These are phyloP conservation scores for Fomitiporia mediterranea DNA, from an alignment of 1,284 basidiomycete genomes.

Conservation along the genomic window DNA sequence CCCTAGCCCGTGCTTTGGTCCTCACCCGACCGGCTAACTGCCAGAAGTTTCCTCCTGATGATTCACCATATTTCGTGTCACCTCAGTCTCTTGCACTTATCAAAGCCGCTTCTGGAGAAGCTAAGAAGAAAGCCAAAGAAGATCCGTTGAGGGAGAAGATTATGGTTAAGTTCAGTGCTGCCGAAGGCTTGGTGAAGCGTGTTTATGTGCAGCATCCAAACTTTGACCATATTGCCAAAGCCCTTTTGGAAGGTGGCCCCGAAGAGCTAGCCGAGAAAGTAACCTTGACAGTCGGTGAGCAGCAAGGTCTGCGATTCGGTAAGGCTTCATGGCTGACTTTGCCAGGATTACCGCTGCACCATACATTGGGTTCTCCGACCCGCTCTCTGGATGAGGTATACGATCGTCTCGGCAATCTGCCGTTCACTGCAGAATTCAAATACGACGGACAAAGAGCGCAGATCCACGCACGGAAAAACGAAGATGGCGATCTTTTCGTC, in stretches of 20 bases:
- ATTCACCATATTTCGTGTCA: constrained; percentile 36
- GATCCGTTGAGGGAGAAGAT: constrained; percentile 45
- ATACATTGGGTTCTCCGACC: constrained; percentile 78
- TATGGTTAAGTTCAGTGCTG: constrained; percentile 42
- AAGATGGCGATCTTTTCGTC: constrained; percentile 43
- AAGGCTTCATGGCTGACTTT: neutral
- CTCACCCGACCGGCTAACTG: constrained; percentile 44
- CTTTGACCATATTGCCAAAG: constrained; percentile 73
- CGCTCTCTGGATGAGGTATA: constrained; percentile 85
- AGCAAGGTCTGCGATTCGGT: constrained; percentile 16
- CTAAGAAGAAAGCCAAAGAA: constrained; percentile 39
- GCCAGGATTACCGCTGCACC: constrained; percentile 64
- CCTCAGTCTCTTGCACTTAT: constrained; percentile 37
- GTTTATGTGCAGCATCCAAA: constrained; percentile 88
- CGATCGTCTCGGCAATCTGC: constrained; percentile 57
- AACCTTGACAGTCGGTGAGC: constrained; percentile 69
- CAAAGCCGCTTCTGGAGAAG: constrained; percentile 30
- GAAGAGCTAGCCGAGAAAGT: constrained; percentile 61
- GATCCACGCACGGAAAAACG: constrained; percentile 61
- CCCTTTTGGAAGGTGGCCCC: constrained; percentile 59
- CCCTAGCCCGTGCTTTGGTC: constrained; percentile 78
- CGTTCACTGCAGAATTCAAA: constrained; percentile 80
- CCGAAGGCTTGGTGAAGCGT: constrained; percentile 65
- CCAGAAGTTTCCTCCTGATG: constrained; percentile 23
- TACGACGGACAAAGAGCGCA: constrained; percentile 88